Percentiles rank a stretch among this genome's conserved stretches.
These are phyloP conservation scores for Pseudopithomyces maydicus DNA, from an alignment of 2,329 filamentous ascomycete genomes.

Conservation along the genomic window DNA sequence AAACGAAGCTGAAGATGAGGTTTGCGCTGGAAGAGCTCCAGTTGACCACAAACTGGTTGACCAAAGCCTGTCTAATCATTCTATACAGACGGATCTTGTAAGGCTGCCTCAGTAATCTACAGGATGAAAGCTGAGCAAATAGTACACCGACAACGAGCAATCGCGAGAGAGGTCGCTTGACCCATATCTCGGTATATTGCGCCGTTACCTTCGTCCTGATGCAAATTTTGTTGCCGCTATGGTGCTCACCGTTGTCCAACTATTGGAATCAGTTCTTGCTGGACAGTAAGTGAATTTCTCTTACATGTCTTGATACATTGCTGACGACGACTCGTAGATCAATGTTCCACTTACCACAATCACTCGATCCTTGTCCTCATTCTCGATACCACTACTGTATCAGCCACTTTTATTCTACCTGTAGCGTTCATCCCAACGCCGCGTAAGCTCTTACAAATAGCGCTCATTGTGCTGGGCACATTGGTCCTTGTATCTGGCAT, in stretches of 20 bases:
- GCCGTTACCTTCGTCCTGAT: conserved; percentile 24
- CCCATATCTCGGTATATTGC: conserved; percentile 20
- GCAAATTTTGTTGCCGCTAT: conserved; percentile 24
- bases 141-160: conserved; percentile 18
- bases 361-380: conserved; percentile 22
- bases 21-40: conserved; percentile 34
- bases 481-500: conserved; percentile 20
- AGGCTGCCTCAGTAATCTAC: not conserved
- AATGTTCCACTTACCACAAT: conserved; percentile 27
- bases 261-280: conserved; percentile 18
- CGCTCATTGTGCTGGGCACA: conserved; percentile 24
- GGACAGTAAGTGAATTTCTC: conserved; percentile 14
- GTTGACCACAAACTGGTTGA: conserved; percentile 29
- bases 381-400: conserved; percentile 20
- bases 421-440: conserved; percentile 35
- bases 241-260: conserved; percentile 22
- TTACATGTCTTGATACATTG: not conserved
- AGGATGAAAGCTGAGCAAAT: conserved; percentile 4
- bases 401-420: conserved; percentile 26
- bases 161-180: conserved; percentile 15
- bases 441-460: conserved; percentile 24
- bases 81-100: conserved; percentile 38
- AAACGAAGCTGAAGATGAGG: conserved; percentile 17
- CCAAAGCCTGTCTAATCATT: conserved; percentile 34
- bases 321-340: conserved; percentile 8